These are phyloP conservation scores for Wickerhamomyces canadensis DNA, from an alignment of 805 yeast genomes.

Conservation along the genomic window DNA sequence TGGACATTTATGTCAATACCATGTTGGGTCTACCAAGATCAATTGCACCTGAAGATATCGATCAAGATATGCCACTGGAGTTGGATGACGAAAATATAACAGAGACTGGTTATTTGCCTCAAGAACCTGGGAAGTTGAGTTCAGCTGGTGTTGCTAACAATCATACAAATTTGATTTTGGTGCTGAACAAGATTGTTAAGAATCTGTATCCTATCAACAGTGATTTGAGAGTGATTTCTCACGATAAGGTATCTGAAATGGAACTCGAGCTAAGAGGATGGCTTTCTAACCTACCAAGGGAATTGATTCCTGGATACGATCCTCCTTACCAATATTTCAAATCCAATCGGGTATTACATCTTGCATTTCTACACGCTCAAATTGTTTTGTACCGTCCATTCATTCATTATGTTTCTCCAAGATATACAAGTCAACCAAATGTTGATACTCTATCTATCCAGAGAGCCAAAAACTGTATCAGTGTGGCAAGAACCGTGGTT, in stretches of 20 bases:
- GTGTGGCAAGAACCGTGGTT: constrained; percentile 78
- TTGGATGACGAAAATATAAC: constrained; percentile 85
- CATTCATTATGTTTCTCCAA: constrained; percentile 73
- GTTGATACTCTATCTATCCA: constrained; percentile 59
- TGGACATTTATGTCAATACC: constrained; percentile 86
- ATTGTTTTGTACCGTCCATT: constrained; percentile 83
- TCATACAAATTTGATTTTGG: constrained; percentile 69
- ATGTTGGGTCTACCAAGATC: constrained; percentile 82
- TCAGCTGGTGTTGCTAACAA: constrained; percentile 79
- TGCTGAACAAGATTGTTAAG: constrained; percentile 63
- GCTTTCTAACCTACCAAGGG: constrained; percentile 65
- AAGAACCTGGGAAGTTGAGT: constrained; percentile 49
- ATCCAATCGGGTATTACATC: constrained; percentile 69
- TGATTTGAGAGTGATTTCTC: constrained; percentile 20
- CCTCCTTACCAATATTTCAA: constrained; percentile 59
- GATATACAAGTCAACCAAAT: constrained; percentile 28
- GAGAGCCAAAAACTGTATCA: constrained; percentile 77
- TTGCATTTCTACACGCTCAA: constrained; percentile 71
- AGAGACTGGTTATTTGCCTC: constrained; percentile 47
- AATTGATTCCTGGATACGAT: constrained; percentile 64
- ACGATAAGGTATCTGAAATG: constrained; percentile 46
- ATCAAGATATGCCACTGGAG: constrained; percentile 81
- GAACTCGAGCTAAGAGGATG: constrained; percentile 68
- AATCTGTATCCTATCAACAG: constrained; percentile 64
- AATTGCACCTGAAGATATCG: constrained; percentile 71